Percentiles rank a stretch among this genome's conserved stretches.
phyloP scores from a whole-genome alignment of 805 yeast genomes.

The Yarrowia keelungensis region DNA sequence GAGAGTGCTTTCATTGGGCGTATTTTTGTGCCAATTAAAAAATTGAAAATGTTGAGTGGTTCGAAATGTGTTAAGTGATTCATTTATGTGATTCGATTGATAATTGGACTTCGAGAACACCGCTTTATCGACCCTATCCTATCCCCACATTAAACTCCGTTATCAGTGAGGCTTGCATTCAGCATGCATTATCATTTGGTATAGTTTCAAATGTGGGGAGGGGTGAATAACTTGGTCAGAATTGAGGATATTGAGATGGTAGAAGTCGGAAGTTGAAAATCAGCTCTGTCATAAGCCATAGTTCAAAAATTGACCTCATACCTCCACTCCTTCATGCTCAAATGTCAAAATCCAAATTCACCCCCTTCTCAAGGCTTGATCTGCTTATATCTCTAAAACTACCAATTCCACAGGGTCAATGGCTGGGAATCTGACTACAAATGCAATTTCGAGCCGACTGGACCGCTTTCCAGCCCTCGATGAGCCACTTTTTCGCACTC shows the following conservation, averaged over 20 bases:
- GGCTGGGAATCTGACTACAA: background rate
- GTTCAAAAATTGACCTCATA: no score
- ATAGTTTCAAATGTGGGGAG: background rate
- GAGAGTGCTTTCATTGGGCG: no score
- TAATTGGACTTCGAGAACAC: background rate
- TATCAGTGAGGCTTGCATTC: constrained; percentile 3
- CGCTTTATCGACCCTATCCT: background rate
- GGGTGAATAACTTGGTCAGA: background rate
- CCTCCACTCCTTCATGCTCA: no score
- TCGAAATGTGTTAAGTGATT: no score
- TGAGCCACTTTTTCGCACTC: background rate
- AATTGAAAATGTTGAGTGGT: no score
- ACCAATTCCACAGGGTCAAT: constrained; percentile 12
- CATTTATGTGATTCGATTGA: no score
- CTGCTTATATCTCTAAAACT: background rate
- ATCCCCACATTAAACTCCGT: background rate
- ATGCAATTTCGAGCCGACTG: background rate
- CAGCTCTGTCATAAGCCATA: no score
- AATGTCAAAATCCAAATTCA: background rate
- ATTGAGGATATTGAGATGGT: no score
- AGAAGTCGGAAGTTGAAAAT: no score
- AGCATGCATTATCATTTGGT: background rate
- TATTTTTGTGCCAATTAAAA: no score
- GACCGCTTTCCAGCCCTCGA: background rate
- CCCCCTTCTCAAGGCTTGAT: background rate